Evolutionary conservation across 1,284 basidiomycete genomes (phyloP).

Genomic region (Apiotrichum porosum): DNA sequence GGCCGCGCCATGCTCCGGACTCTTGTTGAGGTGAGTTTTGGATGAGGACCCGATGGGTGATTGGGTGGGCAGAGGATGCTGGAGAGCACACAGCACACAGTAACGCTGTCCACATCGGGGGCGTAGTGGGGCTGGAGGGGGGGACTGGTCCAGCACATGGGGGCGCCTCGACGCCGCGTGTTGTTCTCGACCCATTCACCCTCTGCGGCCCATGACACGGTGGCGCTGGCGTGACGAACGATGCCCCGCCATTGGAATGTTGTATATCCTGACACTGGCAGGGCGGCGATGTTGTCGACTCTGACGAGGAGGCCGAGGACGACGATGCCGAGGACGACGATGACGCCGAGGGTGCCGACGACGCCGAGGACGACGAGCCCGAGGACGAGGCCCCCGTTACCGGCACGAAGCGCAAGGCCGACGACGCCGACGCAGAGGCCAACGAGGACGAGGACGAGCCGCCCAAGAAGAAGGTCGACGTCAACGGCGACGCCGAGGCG

Average conservation of each 20-base stretch:
- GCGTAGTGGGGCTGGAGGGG: too few species aligned
- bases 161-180: too few species aligned
- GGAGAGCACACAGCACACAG: too few species aligned
- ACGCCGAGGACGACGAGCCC: slow-evolving; percentile 1
- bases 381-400: slow-evolving; percentile 1
- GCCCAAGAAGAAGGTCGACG: slow-evolving; percentile 5
- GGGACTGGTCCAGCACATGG: too few species aligned
- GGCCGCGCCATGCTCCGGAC: slow-evolving; percentile 15
- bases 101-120: too few species aligned
- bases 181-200: neutral
- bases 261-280: neutral
- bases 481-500: slow-evolving; percentile 1
- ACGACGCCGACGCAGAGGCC: neutral
- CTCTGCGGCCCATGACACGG: too few species aligned
- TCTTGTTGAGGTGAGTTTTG: slow-evolving; percentile 17
- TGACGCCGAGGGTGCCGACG: slow-evolving; percentile 1
- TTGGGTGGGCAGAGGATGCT: too few species aligned
- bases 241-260: too few species aligned
- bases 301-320: slow-evolving; percentile 13
- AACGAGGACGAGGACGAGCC: slow-evolving; percentile 1
- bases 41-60: too few species aligned
- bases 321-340: neutral
- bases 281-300: slow-evolving; percentile 8
- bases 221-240: too few species aligned
- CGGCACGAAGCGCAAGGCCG: slow-evolving; percentile 20